Evolutionary conservation across 805 yeast species (phyloP), one percentile per base, ranked within the genome.

Genomic region (Millerozyma miso): DNA sequence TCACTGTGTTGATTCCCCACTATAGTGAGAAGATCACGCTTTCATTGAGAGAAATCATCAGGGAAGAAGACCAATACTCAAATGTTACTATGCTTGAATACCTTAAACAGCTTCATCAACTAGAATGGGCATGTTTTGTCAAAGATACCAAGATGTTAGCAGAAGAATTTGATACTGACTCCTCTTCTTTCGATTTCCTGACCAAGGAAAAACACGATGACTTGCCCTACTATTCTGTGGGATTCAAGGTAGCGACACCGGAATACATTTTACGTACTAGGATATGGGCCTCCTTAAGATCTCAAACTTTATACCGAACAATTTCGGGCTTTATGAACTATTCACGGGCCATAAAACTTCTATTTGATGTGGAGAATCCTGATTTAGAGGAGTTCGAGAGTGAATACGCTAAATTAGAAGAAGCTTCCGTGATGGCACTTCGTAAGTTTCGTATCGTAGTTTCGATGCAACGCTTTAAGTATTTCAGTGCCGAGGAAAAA

Each of bases 291-390:
- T 91, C 98, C 19, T 78, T 93, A 58, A 82, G 99, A 70, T 85
- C 97, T 33, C 99, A 91, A 74, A 93, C 99, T 31, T 73, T 91
- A 58, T 91, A 91, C 73, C 84, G 99, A 68, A 93, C 99, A 38
- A 91, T 91, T 41, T 87, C 97, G 43, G 99, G 99, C 59, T 93
- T 91, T 74, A 91, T 91, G 99, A 93, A 91, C 73, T 91, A 91
- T 65, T 85, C 97, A 23, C 84, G 97, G 67, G 98, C 99, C 23
- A 88, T 91, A 59, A 93, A 90, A 67, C 73, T 91, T 57, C 74
- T 91, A 46, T 89, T 88, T 55, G 75, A 74, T 71, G 95, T 93
- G 56, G 98, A 93, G 67, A 87, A 88, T 65, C 95, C 95, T 36
- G 96, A 87, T 65, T 82, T 37, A 10, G 50, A 49, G 4, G 52